Evolutionary conservation across 495 filamentous ascomycete genomes (phyloP), one percentile per base, ranked within the genome.

Genomic region (Umbilicaria muhlenbergii): DNA sequence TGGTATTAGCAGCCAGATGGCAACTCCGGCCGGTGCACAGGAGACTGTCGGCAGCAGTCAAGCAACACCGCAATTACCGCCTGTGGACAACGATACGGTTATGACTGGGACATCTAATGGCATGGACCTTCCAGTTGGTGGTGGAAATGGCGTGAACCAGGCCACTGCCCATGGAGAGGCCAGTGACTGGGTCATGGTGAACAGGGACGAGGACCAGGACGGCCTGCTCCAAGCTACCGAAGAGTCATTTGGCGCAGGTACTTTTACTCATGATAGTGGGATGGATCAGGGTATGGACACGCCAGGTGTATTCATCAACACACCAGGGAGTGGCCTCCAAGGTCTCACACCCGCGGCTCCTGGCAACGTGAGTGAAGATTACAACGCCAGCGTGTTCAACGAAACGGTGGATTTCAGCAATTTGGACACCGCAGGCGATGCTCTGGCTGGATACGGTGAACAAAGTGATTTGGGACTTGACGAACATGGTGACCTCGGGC

Each of bases 161-260:
- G 11, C 37, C 34, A 10, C 24, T 10, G 51, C 59, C 10, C 57
- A 63, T 12, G 56, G 56, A 21, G 64, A 69, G 24, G 62, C 63
- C n/a, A 67, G 62, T 18, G 75, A 77, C 43, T 79, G 75, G 75
- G 70, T 77, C 35, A 70, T 79, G 65, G 69, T 79, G 32, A 62
- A 67, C 37, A 38, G 36, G 11, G 60, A 63, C 38, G 58, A 48
- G 7, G 51, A 48, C 36, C 14, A 55, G 19, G 39, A 44, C 21
- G 48, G 44, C 34, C 48, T 51, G 13, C 47, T 47, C 10, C 42
- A 49, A 10, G 16, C 43, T 24, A 49, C 45, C 40, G 52, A 53
- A 37, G 49, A 42, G 2, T 12, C 46, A 10, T 32, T 33, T 11
- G 43, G 42, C 18, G 32, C 52, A 2, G 49, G 46, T 36, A 41